Evolutionary conservation across 768 basidiomycete genomes (phyloP), one percentile per base, ranked within the genome.

Genomic region (Collybiopsis confluens): DNA sequence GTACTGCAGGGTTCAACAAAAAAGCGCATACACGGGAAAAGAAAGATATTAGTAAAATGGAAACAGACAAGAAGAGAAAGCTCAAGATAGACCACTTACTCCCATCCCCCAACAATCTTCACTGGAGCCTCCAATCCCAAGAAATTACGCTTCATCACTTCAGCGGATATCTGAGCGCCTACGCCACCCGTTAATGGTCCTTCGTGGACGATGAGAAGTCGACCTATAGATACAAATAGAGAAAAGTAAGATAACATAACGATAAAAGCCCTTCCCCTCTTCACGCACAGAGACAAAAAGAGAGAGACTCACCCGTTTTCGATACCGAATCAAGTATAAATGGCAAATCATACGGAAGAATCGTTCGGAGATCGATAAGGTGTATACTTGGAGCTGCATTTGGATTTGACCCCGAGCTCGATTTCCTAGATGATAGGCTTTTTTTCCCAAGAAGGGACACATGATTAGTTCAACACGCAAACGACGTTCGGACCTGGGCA

Each of bases 161-260:
- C 91, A 0, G 91, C 90, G n/a, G 87, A 85, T 40, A 98, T 90
- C 65, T 98, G 92, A 11, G 86, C 88, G 10, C 92, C 93, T n/a
- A 86, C 88, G 20, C 94, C 91, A 2, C 84, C 92, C 2, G 88
- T 90, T 64, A 83, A 79, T 2, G 92, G 86, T 1, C 95, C 95
- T 70, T 98, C 94, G 62, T 97, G 95, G 16, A 97, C 92, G 47
- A 98, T 79, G 18, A 97, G 83, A 54, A 94, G 75, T 20, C 93
- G 73, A 1, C 93, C 30, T 33, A 33, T 13, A 33, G 6, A 33
- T 6, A 33, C 30, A 13, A 33, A 33, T 5, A 33, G 30, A 6
- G 30, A 13, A 33, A 33, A 13, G 30, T 33, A 33, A 33, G 30
- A 5, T 6, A 33, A 33, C 6, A 33, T 13, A 33, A 33, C 30